phyloP scores from a whole-genome alignment of 139 green algal species.

The Choricystis sp. region DNA sequence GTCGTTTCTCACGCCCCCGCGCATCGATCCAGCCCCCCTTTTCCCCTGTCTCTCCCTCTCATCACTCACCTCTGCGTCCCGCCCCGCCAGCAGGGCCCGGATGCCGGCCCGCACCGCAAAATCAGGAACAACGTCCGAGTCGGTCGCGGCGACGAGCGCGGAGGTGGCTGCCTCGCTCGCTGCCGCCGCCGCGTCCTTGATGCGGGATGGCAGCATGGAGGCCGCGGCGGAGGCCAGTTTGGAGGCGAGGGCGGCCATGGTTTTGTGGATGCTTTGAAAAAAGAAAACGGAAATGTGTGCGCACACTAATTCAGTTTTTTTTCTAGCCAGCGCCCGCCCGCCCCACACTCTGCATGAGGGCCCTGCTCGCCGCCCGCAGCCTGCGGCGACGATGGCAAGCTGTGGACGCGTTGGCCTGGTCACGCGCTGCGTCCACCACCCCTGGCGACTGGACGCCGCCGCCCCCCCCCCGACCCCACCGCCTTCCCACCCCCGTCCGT shows the following conservation, averaged over 20 bases:
- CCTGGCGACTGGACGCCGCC: no score
- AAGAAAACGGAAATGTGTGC: neutral
- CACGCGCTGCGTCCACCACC: no score
- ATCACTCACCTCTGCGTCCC: conserved; percentile 19
- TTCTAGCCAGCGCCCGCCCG: no score
- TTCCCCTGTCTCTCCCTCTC: neutral
- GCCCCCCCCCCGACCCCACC: no score
- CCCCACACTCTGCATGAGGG: no score
- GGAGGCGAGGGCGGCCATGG: neutral
- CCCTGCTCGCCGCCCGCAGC: no score
- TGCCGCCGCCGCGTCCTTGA: neutral
- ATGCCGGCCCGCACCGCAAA: conserved; percentile 48
- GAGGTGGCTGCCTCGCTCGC: no score
- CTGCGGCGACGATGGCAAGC: no score
- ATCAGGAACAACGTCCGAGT: conserved; percentile 55
- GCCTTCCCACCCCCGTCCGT: neutral
- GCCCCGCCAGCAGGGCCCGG: conserved; percentile 33
- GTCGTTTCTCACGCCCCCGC: neutral
- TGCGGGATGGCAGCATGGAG: neutral
- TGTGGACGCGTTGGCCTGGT: no score
- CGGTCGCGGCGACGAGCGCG: conserved; percentile 19
- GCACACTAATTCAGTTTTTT: no score
- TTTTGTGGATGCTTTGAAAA: neutral
- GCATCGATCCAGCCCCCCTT: neutral
- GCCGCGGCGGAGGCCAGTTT: neutral